Conservation (phyloP, 2,329 filamentous ascomycete genomes). For the Xylariaceae sp. region DNA sequence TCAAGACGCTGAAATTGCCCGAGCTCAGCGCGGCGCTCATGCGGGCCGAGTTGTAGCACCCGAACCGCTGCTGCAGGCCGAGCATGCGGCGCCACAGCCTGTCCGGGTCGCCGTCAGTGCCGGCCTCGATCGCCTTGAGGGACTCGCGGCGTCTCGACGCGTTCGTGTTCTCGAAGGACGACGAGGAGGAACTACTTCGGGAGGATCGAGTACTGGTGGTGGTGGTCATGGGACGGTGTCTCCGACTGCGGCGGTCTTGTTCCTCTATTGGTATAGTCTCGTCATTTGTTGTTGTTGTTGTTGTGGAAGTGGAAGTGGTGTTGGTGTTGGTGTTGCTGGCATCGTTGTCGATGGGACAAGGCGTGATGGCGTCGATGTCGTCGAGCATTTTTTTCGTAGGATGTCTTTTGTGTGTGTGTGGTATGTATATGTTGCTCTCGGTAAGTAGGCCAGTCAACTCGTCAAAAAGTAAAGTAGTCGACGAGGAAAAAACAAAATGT, state of each 20-base stretch:
- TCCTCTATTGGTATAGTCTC: conserved; percentile 9
- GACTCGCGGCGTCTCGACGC: conserved; percentile 23
- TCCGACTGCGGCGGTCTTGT: too few relatives aligned
- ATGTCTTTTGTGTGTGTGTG: neutral
- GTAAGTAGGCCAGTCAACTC: too few relatives aligned
- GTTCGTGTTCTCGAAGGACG: conserved; percentile 19
- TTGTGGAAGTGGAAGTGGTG: neutral
- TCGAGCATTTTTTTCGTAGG: conserved; percentile 15
- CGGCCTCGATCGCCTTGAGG: conserved; percentile 29
- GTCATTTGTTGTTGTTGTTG: conserved; percentile 2
- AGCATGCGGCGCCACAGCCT: conserved; percentile 46
- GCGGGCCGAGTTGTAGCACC: conserved; percentile 45
- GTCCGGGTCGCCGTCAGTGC: conserved; percentile 35
- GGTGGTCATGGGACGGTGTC: too few relatives aligned
- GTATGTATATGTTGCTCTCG: too few relatives aligned
- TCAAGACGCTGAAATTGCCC: conserved; percentile 36
- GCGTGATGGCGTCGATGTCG: conserved; percentile 32
- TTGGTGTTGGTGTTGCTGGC: neutral
- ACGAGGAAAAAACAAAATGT: too few relatives aligned
- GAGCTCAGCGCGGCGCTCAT: conserved; percentile 43
- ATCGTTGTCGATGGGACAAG: conserved; percentile 22
- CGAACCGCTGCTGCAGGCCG: conserved; percentile 40
- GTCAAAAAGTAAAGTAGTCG: too few relatives aligned
- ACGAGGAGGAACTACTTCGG: conserved; percentile 23
- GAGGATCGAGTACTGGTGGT: conserved; percentile 22